Conservation (phyloP, 495 filamentous ascomycete species). For the Tuber brumale region DNA sequence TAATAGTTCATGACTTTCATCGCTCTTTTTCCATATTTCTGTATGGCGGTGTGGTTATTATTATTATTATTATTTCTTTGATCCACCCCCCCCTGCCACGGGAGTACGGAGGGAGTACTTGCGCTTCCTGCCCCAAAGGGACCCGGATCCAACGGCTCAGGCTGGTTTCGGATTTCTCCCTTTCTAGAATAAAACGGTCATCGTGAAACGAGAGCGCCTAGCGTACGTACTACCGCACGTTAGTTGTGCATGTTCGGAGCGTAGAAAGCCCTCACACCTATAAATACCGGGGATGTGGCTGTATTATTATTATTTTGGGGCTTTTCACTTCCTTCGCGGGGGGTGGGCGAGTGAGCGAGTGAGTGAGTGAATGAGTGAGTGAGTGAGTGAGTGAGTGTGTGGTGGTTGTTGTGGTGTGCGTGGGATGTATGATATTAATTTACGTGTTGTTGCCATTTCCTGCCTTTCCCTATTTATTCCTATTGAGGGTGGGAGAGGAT, state of each 20-base stretch:
- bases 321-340: background rate
- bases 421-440: background rate
- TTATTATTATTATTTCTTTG: background rate
- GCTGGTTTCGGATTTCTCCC: background rate
- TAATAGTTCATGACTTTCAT: background rate
- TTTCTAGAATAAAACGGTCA: background rate
- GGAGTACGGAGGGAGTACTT: background rate
- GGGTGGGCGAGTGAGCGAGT: background rate
- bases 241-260: background rate
- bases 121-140: background rate
- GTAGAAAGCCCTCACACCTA: background rate
- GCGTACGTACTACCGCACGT: background rate
- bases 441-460: background rate
- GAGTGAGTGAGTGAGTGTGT: background rate
- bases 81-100: background rate
- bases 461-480: background rate
- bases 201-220: background rate
- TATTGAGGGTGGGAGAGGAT: background rate
- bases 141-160: background rate
- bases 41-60: background rate
- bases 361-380: background rate
- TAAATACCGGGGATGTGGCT: constrained; percentile 1
- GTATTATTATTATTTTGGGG: constrained; percentile 3
- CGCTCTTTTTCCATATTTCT: background rate
- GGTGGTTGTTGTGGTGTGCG: background rate